phyloP scores from a whole-genome alignment of 257 asterid species.

The Plantago ovata region DNA sequence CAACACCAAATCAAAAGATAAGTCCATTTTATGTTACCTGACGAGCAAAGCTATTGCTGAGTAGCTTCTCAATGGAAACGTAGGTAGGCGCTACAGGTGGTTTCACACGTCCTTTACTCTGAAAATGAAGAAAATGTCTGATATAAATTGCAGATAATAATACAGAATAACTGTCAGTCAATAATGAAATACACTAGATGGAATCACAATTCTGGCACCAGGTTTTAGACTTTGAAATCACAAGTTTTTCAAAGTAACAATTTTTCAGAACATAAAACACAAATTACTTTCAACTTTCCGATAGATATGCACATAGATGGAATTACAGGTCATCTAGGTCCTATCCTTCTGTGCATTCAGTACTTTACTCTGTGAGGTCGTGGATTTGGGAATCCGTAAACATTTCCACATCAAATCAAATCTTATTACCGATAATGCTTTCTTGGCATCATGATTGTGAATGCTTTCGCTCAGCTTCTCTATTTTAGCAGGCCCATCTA shows the following conservation, averaged over 20 bases:
- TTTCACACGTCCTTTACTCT: constrained; percentile 45
- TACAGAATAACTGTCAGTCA: constrained; percentile 1
- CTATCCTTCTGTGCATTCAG: too few species aligned
- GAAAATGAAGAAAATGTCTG: constrained; percentile 26
- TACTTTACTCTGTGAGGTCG: too few species aligned
- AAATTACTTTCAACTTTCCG: too few species aligned
- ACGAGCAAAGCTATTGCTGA: constrained; percentile 77
- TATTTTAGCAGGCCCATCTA: constrained; percentile 26
- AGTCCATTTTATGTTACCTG: constrained; percentile 49
- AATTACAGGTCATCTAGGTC: too few species aligned
- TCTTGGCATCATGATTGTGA: constrained; percentile 24
- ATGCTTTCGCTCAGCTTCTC: constrained; percentile 26
- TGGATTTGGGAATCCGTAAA: too few species aligned
- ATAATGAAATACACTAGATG: neutral
- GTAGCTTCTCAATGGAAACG: constrained; percentile 72
- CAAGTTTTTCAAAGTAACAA: neutral
- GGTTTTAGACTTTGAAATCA: neutral
- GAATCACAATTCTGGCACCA: neutral
- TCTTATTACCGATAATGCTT: constrained; percentile 17
- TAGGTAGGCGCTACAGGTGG: constrained; percentile 35
- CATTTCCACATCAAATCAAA: neutral
- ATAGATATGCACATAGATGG: too few species aligned
- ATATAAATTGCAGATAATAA: constrained; percentile 13
- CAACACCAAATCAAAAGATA: constrained; percentile 7
- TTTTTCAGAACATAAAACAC: neutral